phyloP scores from a whole-genome alignment of 2,329 filamentous ascomycete species.

The Hymenoscyphus occultus region DNA sequence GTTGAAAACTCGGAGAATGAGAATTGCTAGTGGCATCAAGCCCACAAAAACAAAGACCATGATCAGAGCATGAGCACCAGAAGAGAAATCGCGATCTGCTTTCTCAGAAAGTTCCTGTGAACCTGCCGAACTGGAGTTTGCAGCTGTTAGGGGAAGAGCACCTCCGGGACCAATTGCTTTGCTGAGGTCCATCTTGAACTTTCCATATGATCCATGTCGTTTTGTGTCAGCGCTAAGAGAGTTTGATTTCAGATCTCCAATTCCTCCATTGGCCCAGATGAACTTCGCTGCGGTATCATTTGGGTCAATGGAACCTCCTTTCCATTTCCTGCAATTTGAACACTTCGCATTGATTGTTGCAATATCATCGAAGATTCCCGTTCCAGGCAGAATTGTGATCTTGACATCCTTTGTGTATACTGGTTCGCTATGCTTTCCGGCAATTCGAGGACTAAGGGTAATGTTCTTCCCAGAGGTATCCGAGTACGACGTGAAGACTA shows the following conservation, averaged over 20 bases:
- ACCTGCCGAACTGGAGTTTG: constrained; percentile 22
- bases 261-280: constrained; percentile 55
- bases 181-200: constrained; percentile 54
- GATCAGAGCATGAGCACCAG: constrained; percentile 39
- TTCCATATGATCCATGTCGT: constrained; percentile 52
- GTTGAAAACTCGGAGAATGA: constrained; percentile 51
- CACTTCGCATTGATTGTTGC: constrained; percentile 52
- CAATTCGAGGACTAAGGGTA: constrained; percentile 54
- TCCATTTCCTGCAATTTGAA: constrained; percentile 52
- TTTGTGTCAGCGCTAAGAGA: constrained; percentile 44
- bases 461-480: constrained; percentile 47
- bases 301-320: constrained; percentile 48
- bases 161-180: constrained; percentile 47
- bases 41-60: constrained; percentile 57
- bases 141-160: constrained; percentile 39
- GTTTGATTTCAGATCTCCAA: constrained; percentile 44
- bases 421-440: constrained; percentile 52
- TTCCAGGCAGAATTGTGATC: constrained; percentile 46
- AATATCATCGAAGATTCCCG: constrained; percentile 43
- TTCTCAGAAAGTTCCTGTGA: constrained; percentile 43
- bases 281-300: constrained; percentile 46
- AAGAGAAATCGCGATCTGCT: constrained; percentile 32
- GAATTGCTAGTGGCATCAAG: constrained; percentile 53
- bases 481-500: constrained; percentile 55
- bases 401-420: constrained; percentile 43